These are phyloP conservation scores for Ramaria rubella DNA, from an alignment of 768 basidiomycete genomes.

Conservation along the genomic window DNA sequence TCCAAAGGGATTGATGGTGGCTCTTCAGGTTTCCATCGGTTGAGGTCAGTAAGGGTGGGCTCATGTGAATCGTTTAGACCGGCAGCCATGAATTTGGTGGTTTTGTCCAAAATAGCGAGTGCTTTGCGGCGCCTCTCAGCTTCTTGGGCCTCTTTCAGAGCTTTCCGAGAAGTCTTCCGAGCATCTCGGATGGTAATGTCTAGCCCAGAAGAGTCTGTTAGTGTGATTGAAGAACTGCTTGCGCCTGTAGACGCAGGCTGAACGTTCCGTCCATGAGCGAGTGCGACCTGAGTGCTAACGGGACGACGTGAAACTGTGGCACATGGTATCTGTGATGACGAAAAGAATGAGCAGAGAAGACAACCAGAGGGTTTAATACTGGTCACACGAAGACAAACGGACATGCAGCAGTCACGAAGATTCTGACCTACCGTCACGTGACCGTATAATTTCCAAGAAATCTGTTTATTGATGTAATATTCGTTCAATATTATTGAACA, in stretches of 20 bases:
- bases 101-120: conserved; percentile 5
- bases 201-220: not conserved
- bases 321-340: not conserved
- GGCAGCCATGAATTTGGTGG: conserved; percentile 5
- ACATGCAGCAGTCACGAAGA: not conserved
- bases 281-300: not conserved
- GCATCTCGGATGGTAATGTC: not conserved
- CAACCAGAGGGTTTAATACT: not conserved
- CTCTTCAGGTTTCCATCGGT: not conserved
- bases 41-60: conserved; percentile 10
- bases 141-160: not conserved
- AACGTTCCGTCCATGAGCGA: not conserved
- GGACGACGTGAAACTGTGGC: not conserved
- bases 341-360: not conserved
- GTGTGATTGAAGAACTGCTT: not conserved
- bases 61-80: not conserved
- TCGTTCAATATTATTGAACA: not conserved
- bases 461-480: too few species aligned
- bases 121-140: conserved; percentile 8
- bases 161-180: not conserved
- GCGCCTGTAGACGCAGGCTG: not conserved
- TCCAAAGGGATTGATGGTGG: conserved; percentile 1
- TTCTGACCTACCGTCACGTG: conserved; percentile 1
- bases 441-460: too few species aligned
- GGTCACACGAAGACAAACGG: not conserved